A percentile compares a stretch with the other conserved stretches of the same genome.
phyloP scores from a whole-genome alignment of 495 filamentous ascomycete species.

The Bathelium albidoporum region DNA sequence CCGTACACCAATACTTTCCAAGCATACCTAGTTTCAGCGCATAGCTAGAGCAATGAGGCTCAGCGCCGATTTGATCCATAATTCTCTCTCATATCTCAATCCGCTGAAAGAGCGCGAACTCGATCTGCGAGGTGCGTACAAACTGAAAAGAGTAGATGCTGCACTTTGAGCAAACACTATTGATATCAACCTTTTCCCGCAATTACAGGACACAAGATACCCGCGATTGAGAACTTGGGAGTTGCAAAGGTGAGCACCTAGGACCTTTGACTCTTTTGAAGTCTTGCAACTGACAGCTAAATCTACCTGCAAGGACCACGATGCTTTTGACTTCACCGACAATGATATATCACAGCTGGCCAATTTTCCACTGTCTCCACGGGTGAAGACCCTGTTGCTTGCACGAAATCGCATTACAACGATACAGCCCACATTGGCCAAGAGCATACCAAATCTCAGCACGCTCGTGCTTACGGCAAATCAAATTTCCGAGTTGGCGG shows the following conservation, averaged over 20 bases:
- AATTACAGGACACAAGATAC: constrained; percentile 90
- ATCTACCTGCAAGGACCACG: no score
- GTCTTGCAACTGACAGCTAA: neutral
- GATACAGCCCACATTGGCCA: constrained; percentile 64
- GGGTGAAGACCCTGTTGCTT: constrained; percentile 74
- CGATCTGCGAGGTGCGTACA: constrained; percentile 90
- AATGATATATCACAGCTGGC: constrained; percentile 84
- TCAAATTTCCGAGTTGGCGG: constrained; percentile 42
- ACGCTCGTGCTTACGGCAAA: constrained; percentile 62
- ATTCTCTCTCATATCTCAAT: constrained; percentile 93
- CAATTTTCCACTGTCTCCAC: constrained; percentile 91
- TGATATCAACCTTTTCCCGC: constrained; percentile 58
- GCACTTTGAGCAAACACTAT: constrained; percentile 65
- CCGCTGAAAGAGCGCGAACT: constrained; percentile 95
- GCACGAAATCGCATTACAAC: constrained; percentile 76
- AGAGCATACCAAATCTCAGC: constrained; percentile 64
- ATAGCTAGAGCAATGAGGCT: constrained; percentile 59
- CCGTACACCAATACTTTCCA: no score
- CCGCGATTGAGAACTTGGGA: constrained; percentile 95
- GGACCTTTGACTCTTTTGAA: neutral
- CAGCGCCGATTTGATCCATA: constrained; percentile 83
- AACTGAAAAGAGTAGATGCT: constrained; percentile 96
- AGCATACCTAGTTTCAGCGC: neutral
- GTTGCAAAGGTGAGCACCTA: constrained; percentile 65
- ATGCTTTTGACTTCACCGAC: constrained; percentile 95